phyloP scores from a whole-genome alignment of 75 land plant genomes.

The Cunninghamia lanceolata region DNA sequence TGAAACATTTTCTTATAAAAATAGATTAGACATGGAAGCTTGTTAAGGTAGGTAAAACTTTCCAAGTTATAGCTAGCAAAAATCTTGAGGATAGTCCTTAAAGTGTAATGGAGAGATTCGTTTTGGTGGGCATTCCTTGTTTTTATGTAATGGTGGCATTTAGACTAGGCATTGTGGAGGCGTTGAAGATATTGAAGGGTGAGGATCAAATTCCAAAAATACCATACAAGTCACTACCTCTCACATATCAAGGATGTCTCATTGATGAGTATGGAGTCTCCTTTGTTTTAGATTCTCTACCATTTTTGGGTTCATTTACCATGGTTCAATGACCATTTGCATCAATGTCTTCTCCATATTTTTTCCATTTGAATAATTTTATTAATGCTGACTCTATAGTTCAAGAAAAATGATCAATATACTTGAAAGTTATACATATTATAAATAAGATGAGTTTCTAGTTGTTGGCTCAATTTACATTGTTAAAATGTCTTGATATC shows the following conservation, averaged over 20 bases:
- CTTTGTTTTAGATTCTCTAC: not conserved
- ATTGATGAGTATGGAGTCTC: not conserved
- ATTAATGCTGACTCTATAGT: not conserved
- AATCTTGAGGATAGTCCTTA: constrained; percentile 12
- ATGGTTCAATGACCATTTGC: not conserved
- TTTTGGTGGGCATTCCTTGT: constrained; percentile 37
- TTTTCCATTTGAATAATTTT: not conserved
- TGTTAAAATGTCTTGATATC: too few relatives aligned
- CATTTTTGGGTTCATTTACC: not conserved
- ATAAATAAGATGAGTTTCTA: too few relatives aligned
- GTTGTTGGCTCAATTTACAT: too few relatives aligned
- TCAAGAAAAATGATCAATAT: not conserved
- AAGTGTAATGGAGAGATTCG: constrained; percentile 32
- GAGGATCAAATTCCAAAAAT: constrained; percentile 19
- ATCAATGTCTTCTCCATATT: not conserved
- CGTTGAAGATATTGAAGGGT: constrained; percentile 27
- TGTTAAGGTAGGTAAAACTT: constrained; percentile 19
- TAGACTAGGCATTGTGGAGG: constrained; percentile 25
- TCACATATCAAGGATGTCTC: not conserved
- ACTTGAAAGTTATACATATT: too few relatives aligned
- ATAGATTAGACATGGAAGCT: constrained; percentile 39
- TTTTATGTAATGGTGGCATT: constrained; percentile 34
- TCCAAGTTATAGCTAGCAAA: constrained; percentile 15
- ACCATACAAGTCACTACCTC: constrained; percentile 26
- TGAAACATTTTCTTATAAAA: constrained; percentile 6